Evolutionary conservation across 2,329 filamentous ascomycete genomes (phyloP), one percentile per base, ranked within the genome.

Genomic region (Endocalyx cinctus): DNA sequence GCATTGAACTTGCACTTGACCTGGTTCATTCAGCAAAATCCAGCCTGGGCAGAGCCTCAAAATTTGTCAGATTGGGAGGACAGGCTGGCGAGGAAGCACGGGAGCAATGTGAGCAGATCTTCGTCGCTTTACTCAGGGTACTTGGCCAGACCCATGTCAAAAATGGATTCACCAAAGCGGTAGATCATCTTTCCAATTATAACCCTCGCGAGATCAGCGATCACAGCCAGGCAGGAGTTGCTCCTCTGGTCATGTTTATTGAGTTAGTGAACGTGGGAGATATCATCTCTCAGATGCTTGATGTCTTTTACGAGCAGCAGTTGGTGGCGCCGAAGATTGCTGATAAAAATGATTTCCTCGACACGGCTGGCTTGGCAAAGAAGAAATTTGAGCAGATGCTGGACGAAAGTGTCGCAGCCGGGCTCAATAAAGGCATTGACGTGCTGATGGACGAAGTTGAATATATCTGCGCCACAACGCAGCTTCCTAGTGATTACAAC

Each of bases 341-440:
- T 2, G 90, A 97, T 55, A 81, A 85, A 27, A 94, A 94, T 55
- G 92, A 98, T 62, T 98, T 98, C 52, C 70, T 98, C 29, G 87
- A 94, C 53, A 84, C 88, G 14, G 87, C 89, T 0, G 84, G 85
- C 19, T 83, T 96, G 49, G 89, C 92, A 45, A 98, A 98, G 76
- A 97, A 96, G 67, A 88, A 87, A 46, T 98, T 97, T 51, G 92
- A 98, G 69, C 89, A 96, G 56, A 95, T 96, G 84, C 80, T 98
- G 2, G 92, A 98, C 54, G 92, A 97, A 62, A 86, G 87, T 39
- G 92, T 98, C 6, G 92, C 92, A 4, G 88, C 90, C 7, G 94
- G 94, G 2, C 69, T 98, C 42, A 96, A 96, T 62, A 96, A 94
- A 65, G 92, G 92, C 44, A 97, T 98, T 43, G 90, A 98, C 54